phyloP scores from a whole-genome alignment of 331 rosid species.

The Pyracantha coccinea region DNA sequence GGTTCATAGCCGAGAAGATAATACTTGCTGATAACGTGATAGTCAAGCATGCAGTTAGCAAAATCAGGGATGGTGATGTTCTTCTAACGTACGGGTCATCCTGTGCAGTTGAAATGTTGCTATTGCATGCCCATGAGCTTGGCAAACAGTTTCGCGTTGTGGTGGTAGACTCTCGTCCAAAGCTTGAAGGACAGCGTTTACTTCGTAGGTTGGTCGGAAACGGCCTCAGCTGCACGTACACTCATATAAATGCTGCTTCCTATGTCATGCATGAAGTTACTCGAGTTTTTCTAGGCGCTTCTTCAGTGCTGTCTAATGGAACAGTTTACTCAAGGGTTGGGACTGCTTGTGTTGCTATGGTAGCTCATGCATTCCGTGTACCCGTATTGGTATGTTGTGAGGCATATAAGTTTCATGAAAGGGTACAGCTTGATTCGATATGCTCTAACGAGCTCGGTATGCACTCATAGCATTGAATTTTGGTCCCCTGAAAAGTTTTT shows the following conservation, averaged over 20 bases:
- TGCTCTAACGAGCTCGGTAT: conserved; percentile 88
- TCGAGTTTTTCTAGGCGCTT: conserved; percentile 75
- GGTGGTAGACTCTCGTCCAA: conserved; percentile 82
- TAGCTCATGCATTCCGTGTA: conserved; percentile 77
- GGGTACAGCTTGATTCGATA: conserved; percentile 89
- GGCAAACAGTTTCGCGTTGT: conserved; percentile 73
- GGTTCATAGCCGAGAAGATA: conserved; percentile 71
- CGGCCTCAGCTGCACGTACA: conserved; percentile 78
- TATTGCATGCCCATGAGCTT: conserved; percentile 70
- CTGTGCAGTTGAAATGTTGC: conserved; percentile 61
- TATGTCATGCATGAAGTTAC: conserved; percentile 87
- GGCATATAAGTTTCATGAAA: conserved; percentile 89
- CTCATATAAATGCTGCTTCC: conserved; percentile 75
- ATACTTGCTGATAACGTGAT: conserved; percentile 76
- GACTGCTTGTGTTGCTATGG: conserved; percentile 91
- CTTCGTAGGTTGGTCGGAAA: conserved; percentile 79
- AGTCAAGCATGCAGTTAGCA: conserved; percentile 78
- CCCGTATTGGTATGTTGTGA: conserved; percentile 89
- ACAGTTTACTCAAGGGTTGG: conserved; percentile 91
- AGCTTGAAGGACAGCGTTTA: conserved; percentile 66
- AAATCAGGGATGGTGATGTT: conserved; percentile 83
- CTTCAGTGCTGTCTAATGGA: conserved; percentile 77
- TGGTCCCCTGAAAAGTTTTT: conserved; percentile 7
- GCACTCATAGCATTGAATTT: conserved; percentile 6
- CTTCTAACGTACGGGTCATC: conserved; percentile 81